Percentiles rank a stretch among this genome's conserved stretches.
Evolutionary conservation across 2,329 filamentous ascomycete species (phyloP).

Genomic region (Thermothelomyces thermophilus): DNA sequence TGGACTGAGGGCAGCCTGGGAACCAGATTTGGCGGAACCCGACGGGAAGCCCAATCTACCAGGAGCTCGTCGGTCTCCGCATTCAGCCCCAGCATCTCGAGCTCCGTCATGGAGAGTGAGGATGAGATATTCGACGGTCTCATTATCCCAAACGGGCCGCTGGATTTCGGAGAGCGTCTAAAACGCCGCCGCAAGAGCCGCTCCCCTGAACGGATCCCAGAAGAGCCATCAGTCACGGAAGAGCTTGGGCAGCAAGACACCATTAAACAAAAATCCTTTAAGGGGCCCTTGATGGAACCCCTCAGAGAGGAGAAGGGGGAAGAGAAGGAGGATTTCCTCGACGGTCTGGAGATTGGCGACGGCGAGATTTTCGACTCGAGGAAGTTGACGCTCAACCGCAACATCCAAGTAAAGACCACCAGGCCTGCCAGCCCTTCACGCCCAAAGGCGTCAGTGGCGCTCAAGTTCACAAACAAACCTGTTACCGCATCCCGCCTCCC

Average conservation of each 20-base stretch:
- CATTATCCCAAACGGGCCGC: slow-evolving; percentile 71
- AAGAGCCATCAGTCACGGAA: slow-evolving; percentile 29
- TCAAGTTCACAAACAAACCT: slow-evolving; percentile 87
- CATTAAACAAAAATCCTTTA: slow-evolving; percentile 30
- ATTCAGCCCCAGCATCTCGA: slow-evolving; percentile 86
- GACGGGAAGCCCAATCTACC: slow-evolving; percentile 69
- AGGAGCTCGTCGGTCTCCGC: slow-evolving; percentile 83
- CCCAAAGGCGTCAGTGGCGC: slow-evolving; percentile 68
- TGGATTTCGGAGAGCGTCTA: slow-evolving; percentile 76
- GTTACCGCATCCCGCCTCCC: slow-evolving; percentile 65
- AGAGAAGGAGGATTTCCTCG: slow-evolving; percentile 71
- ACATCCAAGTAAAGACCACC: slow-evolving; percentile 77
- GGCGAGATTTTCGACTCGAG: slow-evolving; percentile 73
- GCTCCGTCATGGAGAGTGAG: slow-evolving; percentile 90
- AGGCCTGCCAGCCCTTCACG: slow-evolving; percentile 63
- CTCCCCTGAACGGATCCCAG: slow-evolving; percentile 45
- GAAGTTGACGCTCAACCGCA: slow-evolving; percentile 81
- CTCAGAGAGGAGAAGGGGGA: slow-evolving; percentile 24
- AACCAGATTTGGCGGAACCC: slow-evolving; percentile 81
- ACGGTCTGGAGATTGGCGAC: slow-evolving; percentile 79
- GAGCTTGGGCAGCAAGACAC: slow-evolving; percentile 15
- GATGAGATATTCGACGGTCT: slow-evolving; percentile 90
- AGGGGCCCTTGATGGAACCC: slow-evolving; percentile 7
- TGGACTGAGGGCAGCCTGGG: slow-evolving; percentile 92
- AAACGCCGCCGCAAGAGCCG: slow-evolving; percentile 60